Evolutionary conservation across 441 rosid species (phyloP), one percentile per base, ranked within the genome.

Genomic region (Gossypium gossypioides): DNA sequence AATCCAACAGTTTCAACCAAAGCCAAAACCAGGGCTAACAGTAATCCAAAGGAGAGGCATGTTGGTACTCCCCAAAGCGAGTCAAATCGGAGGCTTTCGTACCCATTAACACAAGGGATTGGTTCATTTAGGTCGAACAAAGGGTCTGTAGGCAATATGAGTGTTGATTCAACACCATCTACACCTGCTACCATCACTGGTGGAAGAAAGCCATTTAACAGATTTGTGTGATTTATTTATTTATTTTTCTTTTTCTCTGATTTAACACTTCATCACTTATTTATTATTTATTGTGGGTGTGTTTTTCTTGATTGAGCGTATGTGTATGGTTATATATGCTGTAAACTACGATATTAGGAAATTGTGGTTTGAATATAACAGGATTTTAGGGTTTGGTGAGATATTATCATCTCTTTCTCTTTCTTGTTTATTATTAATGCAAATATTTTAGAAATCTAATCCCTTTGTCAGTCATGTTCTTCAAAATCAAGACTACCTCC

Each of bases 191-290:
- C 86, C 56, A 84, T 89, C 6, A 76, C 86, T 1, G 84, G 85
- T 77, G 96, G 91, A 72, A 86, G 90, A 81, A 89, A 78, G 80
- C 88, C 96, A 18, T 92, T 94, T 92, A 94, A 92, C 90, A 78
- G 94, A 87, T 94, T 88, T 79, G 97, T 82, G 93, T 94, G 96
- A 94, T 78, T 13, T 21, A 64, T 64, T 64, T 21, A n/a, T 72
- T 72, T 10, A 67, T 68, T n/a, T n/a, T 72, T 10, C 67, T 68
- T 13, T n/a, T 16, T 3, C 7, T 1, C 37, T 75, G 61, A 61
- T 74, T 78, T 69, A 74, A 46, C 61, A 71, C 72, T 59, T 75
- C 68, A 77, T 42, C 40, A 32, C 61, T 65, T 65, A 7, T 62
- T 64, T 46, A 70, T 57, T 48, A 76, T 62, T 64, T 37, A 70